These are phyloP conservation scores for Aspergillus incahuasiensis DNA, from an alignment of 495 filamentous ascomycete genomes.

Conservation along the genomic window DNA sequence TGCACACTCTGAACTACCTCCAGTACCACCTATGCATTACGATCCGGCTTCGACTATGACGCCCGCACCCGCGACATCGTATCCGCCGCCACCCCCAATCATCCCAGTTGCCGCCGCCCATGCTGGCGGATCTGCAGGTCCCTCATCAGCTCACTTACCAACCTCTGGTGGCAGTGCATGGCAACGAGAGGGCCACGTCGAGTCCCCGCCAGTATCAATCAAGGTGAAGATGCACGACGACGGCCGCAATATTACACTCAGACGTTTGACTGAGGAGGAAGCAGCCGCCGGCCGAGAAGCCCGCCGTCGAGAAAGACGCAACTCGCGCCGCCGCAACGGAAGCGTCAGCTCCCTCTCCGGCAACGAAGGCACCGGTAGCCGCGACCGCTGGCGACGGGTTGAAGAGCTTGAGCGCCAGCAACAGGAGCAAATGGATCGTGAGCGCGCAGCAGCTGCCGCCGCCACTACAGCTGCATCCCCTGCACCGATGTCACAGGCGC, in stretches of 20 bases:
- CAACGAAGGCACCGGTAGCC: conserved; percentile 36
- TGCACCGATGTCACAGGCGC: not conserved
- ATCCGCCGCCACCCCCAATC: conserved; percentile 24
- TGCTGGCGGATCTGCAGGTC: conserved; percentile 34
- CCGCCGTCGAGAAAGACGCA: conserved; percentile 42
- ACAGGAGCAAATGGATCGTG: conserved; percentile 44
- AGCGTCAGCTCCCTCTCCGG: conserved; percentile 45
- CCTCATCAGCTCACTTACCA: conserved; percentile 35
- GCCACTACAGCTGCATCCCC: conserved; percentile 4
- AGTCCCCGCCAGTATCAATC: conserved; percentile 65
- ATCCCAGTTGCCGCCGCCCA: conserved; percentile 33
- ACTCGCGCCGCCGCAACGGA: conserved; percentile 37
- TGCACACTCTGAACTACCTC: conserved; percentile 36
- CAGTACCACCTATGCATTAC: conserved; percentile 45
- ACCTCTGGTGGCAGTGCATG: conserved; percentile 33
- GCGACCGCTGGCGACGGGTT: conserved; percentile 48
- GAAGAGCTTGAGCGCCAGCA: conserved; percentile 49
- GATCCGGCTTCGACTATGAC: conserved; percentile 44
- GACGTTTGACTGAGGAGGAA: conserved; percentile 77
- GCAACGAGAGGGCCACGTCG: conserved; percentile 39
- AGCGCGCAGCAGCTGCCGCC: conserved; percentile 33
- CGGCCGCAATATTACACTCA: conserved; percentile 74
- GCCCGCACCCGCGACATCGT: conserved; percentile 34
- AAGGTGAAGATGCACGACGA: conserved; percentile 79
- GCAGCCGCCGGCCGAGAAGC: conserved; percentile 58